Conservation (phyloP, 2,329 filamentous ascomycete genomes). For the Ustulina deusta region DNA sequence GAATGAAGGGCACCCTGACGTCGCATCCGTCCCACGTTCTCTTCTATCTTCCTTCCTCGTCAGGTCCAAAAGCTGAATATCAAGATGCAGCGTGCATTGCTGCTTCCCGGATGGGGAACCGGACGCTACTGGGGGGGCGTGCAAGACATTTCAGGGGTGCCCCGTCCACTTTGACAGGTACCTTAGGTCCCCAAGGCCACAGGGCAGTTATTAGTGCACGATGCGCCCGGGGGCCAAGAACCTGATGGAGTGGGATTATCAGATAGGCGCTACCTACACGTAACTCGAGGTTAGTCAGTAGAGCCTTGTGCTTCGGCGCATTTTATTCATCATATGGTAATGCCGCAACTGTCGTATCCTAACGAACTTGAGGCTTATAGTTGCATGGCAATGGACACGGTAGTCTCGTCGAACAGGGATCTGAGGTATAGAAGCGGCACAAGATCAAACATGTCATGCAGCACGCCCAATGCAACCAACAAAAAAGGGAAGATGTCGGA, state of each 20-base stretch:
- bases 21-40: conserved; percentile 9
- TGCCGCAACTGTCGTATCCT: not conserved
- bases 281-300: too few species aligned
- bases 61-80: conserved; percentile 8
- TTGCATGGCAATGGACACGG: not conserved
- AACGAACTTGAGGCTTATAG: not conserved
- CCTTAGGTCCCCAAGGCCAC: not conserved
- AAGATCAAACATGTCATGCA: conserved; percentile 21
- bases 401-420: not conserved
- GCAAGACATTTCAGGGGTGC: not conserved
- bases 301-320: not conserved
- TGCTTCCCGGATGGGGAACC: conserved; percentile 14
- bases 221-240: too few species aligned
- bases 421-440: conserved; percentile 25
- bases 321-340: not conserved
- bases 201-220: too few species aligned
- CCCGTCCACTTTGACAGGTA: not conserved
- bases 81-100: conserved; percentile 8
- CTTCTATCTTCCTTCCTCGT: conserved; percentile 4
- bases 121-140: not conserved
- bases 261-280: too few species aligned
- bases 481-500: not conserved
- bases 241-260: too few species aligned
- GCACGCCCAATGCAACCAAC: conserved; percentile 5
- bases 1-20: not conserved